These are phyloP conservation scores for Penicillium hesseltinei DNA, from an alignment of 2,329 filamentous ascomycete genomes.

Conservation along the genomic window DNA sequence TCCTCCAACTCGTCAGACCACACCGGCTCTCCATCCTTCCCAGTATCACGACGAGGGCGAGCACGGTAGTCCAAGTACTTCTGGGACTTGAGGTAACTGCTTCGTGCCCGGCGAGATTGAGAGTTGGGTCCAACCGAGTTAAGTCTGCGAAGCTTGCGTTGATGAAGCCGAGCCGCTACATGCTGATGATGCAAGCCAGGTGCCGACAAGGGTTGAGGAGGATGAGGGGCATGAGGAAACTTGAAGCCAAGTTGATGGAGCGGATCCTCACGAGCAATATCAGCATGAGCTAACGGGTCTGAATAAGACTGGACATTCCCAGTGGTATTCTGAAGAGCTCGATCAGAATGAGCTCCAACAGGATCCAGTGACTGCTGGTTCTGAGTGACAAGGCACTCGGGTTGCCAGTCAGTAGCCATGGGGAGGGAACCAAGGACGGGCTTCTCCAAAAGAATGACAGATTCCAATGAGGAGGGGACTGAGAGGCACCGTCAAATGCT, in stretches of 20 bases:
- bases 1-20: slow-evolving; percentile 50
- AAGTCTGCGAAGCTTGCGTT: slow-evolving; percentile 37
- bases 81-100: slow-evolving; percentile 40
- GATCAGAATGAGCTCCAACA: slow-evolving; percentile 36
- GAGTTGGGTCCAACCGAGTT: slow-evolving; percentile 34
- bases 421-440: slow-evolving; percentile 32
- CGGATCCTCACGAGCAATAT: slow-evolving; percentile 35
- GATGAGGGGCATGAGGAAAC: slow-evolving; percentile 33
- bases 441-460: slow-evolving; percentile 42
- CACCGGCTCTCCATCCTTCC: slow-evolving; percentile 44
- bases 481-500: slow-evolving; percentile 38
- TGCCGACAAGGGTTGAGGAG: slow-evolving; percentile 28
- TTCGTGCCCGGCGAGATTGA: slow-evolving; percentile 30
- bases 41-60: slow-evolving; percentile 44
- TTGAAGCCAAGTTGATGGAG: slow-evolving; percentile 38
- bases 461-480: slow-evolving; percentile 37
- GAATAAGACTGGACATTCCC: slow-evolving; percentile 45
- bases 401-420: slow-evolving; percentile 44
- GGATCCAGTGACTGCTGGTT: slow-evolving; percentile 38
- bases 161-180: slow-evolving; percentile 33
- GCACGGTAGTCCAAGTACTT: slow-evolving; percentile 47
- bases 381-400: slow-evolving; percentile 40
- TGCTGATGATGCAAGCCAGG: slow-evolving; percentile 26
- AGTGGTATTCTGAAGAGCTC: slow-evolving; percentile 44
- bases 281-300: slow-evolving; percentile 31